phyloP scores from a whole-genome alignment of 805 yeast genomes.

The Saccharomyces kudriavzevii region DNA sequence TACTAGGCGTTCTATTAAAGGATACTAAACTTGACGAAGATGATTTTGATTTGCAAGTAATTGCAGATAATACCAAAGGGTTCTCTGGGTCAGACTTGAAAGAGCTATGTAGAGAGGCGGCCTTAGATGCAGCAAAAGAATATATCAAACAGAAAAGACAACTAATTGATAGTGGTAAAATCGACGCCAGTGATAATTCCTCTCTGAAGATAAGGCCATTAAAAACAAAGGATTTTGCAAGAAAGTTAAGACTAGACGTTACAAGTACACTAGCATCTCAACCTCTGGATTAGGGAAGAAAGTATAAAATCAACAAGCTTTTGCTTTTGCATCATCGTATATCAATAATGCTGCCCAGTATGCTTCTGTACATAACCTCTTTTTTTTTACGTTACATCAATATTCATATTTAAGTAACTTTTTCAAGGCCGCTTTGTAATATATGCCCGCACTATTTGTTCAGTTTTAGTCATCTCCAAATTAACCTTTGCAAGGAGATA shows the following conservation, averaged over 20 bases:
- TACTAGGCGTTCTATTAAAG: slow-evolving; percentile 57
- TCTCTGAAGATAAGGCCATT: slow-evolving; percentile 51
- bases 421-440: not conserved
- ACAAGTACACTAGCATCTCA: slow-evolving; percentile 16
- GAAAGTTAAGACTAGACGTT: slow-evolving; percentile 24
- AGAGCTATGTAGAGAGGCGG: slow-evolving; percentile 90
- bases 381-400: not conserved
- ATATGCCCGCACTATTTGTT: not conserved
- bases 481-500: not conserved
- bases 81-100: slow-evolving; percentile 86
- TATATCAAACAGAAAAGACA: slow-evolving; percentile 54
- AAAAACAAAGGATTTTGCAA: slow-evolving; percentile 53
- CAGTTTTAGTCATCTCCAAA: not conserved
- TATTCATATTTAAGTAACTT: not conserved
- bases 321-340: not conserved
- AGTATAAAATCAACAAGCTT: not conserved
- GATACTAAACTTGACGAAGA: slow-evolving; percentile 51
- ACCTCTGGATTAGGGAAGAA: slow-evolving; percentile 14
- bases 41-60: slow-evolving; percentile 49
- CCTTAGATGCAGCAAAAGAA: slow-evolving; percentile 80
- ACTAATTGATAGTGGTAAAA: slow-evolving; percentile 24
- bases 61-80: slow-evolving; percentile 63
- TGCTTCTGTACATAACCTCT: not conserved
- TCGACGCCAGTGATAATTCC: slow-evolving; percentile 24
- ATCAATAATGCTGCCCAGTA: not conserved